Base-by-base conservation (phyloP, 768 basidiomycete species). In the Imleria badia region DNA sequence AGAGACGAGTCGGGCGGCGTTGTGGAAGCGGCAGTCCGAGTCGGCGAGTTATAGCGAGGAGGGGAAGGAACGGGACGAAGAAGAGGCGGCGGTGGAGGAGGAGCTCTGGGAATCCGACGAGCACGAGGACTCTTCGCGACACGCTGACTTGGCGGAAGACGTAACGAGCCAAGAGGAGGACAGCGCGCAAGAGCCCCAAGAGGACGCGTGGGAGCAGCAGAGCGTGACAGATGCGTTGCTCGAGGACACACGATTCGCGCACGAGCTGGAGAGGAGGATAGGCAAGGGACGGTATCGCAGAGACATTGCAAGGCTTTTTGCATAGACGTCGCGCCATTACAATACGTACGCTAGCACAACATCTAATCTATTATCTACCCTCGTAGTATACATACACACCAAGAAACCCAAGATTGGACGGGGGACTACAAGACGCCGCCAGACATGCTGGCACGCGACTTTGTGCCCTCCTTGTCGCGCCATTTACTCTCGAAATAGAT, bases 401-500 rank as follows among this genome's bases (percentile, higher is more conserved):
- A 26, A 26, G 26, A 26, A 26, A 26, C 3, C 26, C 26, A 26
- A 26, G 26, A 26, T n/a, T n/a, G n/a, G n/a, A n/a, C n/a, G n/a
- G n/a, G 6, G 26, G 26, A 26, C 26, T 52, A 44, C 6, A 26
- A 8, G 23, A 51, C 30, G 35, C 14, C 23, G 6, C 52, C 46
- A 3, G 62, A 51, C 10, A 60, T 39, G 39, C 59, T 47, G 2
- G 44, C 6, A 34, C 52, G 60, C 0, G 64, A 45, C 47, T 17
- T 68, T 33, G 4, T 8, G 15, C 40, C 34, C 35, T 72, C 68
- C 31, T 45, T 61, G 17, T 66, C 69, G 6, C 58, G 60, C 69
- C 69, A 70, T 50, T 56, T 67, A 20, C 54, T 39, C 45, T 66
- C 70, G n/a, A 72, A 71, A 42, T 71, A 74, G 19, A 74, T 54